Evolutionary conservation across 331 rosid genomes (phyloP), one percentile per base, ranked within the genome.

Genomic region (Rosa hybrid): DNA sequence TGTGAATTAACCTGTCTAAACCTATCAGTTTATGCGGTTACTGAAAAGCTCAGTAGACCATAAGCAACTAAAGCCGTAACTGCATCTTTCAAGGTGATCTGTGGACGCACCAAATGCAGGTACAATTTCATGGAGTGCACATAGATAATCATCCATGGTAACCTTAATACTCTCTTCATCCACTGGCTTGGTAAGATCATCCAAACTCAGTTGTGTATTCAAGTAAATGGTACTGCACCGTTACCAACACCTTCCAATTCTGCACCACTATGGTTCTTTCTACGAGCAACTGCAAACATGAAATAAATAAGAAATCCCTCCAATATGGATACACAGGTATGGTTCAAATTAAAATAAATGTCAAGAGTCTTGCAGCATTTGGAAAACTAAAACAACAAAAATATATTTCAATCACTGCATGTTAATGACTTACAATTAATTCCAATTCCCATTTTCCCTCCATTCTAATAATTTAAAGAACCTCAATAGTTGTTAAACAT

Each of bases 221-320:
- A 96, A 77, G 99, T 97, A 84, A 76, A 96, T 75, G 99, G 93
- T 49, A 96, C 99, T 46, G 99, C 99, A 93, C 98, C 93, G 89
- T 93, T 96, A 44, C 93, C 99, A 84, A 96, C 98, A 84, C 99
- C 99, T 90, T 91, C 97, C 81, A 96, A 96, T 90, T 96, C 98
- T 23, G 99, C 99, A 91, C 99, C 99, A 79, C 99, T 96, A 69
- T 83, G 93, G 84, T 96, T 96, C 85, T 96, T 96, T 14, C 98
- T 93, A 76, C 97, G 93, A 77, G 99, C 98, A 86, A 98, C 99
- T 93, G 90, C 86, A 82, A 63, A 75, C 64, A 80, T 57, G 63
- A 57, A 77, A 84, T 45, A 74, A 64, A n/a, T n/a, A n/a, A n/a
- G n/a, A n/a, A n/a, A n/a, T n/a, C n/a, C n/a, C n/a, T n/a, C n/a